Percentiles rank a stretch among this genome's conserved stretches.
phyloP scores from a whole-genome alignment of 352 stramenopile species.

The Peronosclerospora sorghi region DNA sequence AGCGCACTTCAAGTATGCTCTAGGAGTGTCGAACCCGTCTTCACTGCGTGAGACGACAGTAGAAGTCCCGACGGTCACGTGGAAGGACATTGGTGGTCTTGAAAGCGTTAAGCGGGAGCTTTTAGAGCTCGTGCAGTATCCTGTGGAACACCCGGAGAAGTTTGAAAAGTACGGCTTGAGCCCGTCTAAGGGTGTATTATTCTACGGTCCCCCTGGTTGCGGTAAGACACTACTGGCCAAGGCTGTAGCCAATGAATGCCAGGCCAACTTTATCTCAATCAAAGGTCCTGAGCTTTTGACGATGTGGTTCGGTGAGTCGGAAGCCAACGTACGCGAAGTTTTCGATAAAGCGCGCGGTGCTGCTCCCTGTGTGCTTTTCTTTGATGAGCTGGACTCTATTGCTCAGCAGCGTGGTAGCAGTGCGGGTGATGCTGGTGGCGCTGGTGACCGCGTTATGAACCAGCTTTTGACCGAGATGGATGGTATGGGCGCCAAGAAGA shows the following conservation, averaged over 20 bases:
- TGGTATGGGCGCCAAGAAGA: constrained; percentile 97
- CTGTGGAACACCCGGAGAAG: constrained; percentile 99
- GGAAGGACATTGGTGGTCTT: constrained; percentile 99
- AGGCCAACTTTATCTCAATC: constrained; percentile 99
- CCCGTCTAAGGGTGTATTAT: constrained; percentile 96
- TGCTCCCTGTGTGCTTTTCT: constrained; percentile 98
- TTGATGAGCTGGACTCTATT: constrained; percentile 99
- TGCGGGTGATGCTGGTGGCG: constrained; percentile 91
- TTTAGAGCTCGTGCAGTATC: constrained; percentile 99
- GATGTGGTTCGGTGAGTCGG: constrained; percentile 99
- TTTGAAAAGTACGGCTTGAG: constrained; percentile 96
- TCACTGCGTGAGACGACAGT: constrained; percentile 98
- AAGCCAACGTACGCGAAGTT: constrained; percentile 97
- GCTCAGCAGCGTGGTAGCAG: constrained; percentile 93
- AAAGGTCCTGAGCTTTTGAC: constrained; percentile 99
- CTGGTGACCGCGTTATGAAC: constrained; percentile 99
- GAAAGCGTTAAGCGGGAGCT: constrained; percentile 97
- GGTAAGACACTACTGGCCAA: constrained; percentile 99
- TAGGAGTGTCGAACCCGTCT: constrained; percentile 96
- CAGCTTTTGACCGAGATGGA: constrained; percentile 99
- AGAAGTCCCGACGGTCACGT: constrained; percentile 96
- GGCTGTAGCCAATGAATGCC: constrained; percentile 99
- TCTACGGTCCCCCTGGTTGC: constrained; percentile 99
- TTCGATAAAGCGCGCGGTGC: constrained; percentile 98
- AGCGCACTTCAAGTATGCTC: constrained; percentile 98